Evolutionary conservation across 441 rosid genomes (phyloP).

Genomic region (Bruguiera hainesii): DNA sequence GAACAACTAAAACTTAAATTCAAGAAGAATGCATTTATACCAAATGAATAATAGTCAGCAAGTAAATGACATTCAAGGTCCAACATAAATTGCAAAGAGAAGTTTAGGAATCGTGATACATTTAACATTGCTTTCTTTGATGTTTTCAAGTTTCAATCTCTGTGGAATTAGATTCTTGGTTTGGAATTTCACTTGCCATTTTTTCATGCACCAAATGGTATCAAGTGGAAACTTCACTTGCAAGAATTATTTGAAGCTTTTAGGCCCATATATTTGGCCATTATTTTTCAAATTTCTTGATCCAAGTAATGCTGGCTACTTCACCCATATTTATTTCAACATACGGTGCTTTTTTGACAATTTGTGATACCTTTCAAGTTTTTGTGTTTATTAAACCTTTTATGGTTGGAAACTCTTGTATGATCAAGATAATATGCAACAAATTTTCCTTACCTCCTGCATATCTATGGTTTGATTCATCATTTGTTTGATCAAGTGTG

Average conservation of each 20-base stretch:
- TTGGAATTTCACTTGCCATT: background rate
- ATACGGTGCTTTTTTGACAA: background rate
- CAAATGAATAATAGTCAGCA: no score
- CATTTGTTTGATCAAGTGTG: slow-evolving; percentile 24
- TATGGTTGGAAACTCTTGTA: background rate
- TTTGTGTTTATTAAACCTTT: no score
- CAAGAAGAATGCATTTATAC: no score
- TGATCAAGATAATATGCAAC: slow-evolving; percentile 4
- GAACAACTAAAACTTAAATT: no score
- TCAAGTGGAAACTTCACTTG: background rate
- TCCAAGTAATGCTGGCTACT: background rate
- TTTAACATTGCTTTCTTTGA: no score
- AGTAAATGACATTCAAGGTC: no score
- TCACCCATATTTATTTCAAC: slow-evolving; percentile 2
- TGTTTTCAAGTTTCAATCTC: no score
- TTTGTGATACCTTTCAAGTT: background rate
- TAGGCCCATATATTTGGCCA: background rate
- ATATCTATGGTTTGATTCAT: background rate
- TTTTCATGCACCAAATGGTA: background rate
- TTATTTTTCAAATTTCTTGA: background rate
- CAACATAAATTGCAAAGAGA: no score
- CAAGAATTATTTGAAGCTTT: background rate
- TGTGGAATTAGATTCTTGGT: background rate
- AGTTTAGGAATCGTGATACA: no score
- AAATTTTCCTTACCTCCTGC: background rate